These are phyloP conservation scores for Buddleja alternifolia DNA, from an alignment of 257 asterid genomes.

Conservation along the genomic window DNA sequence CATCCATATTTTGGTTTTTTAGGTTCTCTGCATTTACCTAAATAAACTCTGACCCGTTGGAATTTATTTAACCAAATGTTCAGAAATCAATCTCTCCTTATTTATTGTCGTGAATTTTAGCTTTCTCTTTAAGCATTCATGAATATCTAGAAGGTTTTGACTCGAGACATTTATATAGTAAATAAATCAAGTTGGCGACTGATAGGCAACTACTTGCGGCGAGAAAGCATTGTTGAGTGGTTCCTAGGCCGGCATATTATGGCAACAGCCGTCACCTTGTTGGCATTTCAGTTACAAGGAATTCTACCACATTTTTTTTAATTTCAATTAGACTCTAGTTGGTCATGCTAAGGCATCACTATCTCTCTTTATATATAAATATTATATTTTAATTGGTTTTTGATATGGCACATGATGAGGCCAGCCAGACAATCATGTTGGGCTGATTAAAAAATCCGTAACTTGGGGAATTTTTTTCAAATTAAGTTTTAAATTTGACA, in stretches of 20 bases:
- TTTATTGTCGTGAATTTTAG: constrained; percentile 38
- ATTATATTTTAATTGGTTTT: too few relatives aligned
- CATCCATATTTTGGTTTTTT: constrained; percentile 33
- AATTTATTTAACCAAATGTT: too few relatives aligned
- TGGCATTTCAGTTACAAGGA: constrained; percentile 44
- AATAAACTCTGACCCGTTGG: too few relatives aligned
- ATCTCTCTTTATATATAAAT: too few relatives aligned
- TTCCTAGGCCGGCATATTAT: constrained; percentile 16
- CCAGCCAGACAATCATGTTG: too few relatives aligned
- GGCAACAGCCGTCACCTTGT: constrained; percentile 51
- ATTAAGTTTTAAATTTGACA: too few relatives aligned
- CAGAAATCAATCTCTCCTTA: constrained; percentile 25
- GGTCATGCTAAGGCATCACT: too few relatives aligned
- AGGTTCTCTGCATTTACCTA: constrained; percentile 13
- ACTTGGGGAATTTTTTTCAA: too few relatives aligned
- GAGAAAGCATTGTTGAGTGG: constrained; percentile 34
- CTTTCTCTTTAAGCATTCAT: constrained; percentile 31
- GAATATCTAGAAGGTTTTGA: constrained; percentile 7
- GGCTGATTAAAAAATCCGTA: too few relatives aligned
- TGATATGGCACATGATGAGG: too few relatives aligned
- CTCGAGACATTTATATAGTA: neutral
- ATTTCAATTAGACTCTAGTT: neutral
- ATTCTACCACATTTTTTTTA: constrained; percentile 27
- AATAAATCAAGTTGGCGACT: constrained; percentile 42
- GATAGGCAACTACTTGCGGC: constrained; percentile 42